Conservation (phyloP, 202 grass and related monocot genomes). For the Carex sylvatica region DNA sequence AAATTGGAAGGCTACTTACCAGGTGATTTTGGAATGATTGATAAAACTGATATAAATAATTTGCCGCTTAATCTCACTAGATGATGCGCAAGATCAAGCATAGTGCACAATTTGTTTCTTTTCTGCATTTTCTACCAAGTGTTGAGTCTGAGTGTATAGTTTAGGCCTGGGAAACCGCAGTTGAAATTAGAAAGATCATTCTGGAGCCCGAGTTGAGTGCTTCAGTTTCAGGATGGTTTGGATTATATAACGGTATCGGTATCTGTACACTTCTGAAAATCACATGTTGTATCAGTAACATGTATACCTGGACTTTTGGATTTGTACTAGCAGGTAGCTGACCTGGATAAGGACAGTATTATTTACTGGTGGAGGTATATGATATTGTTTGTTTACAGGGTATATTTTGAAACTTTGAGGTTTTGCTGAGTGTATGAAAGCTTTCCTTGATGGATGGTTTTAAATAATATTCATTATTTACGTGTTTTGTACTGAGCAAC, state of each 20-base stretch:
- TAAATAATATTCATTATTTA: background rate
- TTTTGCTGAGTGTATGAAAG: background rate
- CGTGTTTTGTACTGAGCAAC: background rate
- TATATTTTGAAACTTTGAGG: background rate
- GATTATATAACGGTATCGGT: background rate
- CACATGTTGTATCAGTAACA: background rate
- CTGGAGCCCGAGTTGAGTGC: background rate
- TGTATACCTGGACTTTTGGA: background rate
- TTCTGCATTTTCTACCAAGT: background rate
- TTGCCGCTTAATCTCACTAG: background rate
- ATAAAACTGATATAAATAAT: slow-evolving; percentile 4
- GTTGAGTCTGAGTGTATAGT: background rate
- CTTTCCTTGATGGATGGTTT: background rate
- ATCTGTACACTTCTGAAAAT: slow-evolving; percentile 3
- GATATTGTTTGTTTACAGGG: background rate
- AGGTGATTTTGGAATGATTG: background rate
- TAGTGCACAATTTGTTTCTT: background rate
- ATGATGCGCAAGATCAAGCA: background rate
- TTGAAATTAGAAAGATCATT: background rate
- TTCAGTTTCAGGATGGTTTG: background rate
- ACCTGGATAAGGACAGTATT: background rate
- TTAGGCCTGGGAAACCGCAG: background rate
- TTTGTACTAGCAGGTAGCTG: background rate
- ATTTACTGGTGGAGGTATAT: background rate
- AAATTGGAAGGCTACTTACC: background rate